Evolutionary conservation across 805 yeast species (phyloP).

Genomic region (Kluyveromyces nonfermentans): DNA sequence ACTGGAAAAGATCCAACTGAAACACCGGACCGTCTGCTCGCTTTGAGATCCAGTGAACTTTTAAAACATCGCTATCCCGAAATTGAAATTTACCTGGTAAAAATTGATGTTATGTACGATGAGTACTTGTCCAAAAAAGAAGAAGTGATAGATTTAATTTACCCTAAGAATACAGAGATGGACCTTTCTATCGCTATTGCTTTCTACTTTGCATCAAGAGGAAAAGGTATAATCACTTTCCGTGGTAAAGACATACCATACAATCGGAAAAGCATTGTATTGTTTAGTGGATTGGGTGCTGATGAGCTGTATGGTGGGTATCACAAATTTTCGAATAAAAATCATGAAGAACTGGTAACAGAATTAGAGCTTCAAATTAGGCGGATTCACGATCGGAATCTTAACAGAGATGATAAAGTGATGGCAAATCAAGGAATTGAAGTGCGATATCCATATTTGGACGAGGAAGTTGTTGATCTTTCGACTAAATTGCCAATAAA

Average conservation of each 20-base stretch:
- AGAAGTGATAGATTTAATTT: constrained; percentile 57
- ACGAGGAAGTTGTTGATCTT: constrained; percentile 45
- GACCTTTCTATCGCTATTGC: constrained; percentile 93
- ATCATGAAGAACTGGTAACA: constrained; percentile 36
- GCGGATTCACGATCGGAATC: constrained; percentile 66
- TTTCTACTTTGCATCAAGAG: constrained; percentile 80
- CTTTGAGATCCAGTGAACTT: constrained; percentile 49
- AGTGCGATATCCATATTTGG: constrained; percentile 78
- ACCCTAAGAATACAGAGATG: constrained; percentile 86
- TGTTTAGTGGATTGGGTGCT: constrained; percentile 92
- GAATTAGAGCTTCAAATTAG: constrained; percentile 66
- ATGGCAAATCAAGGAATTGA: constrained; percentile 84
- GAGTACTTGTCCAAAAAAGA: constrained; percentile 45
- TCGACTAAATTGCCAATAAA: constrained; percentile 44
- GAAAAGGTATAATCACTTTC: constrained; percentile 31
- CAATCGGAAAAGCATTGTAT: constrained; percentile 50
- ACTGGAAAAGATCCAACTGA: constrained; percentile 46
- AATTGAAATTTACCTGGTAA: constrained; percentile 42
- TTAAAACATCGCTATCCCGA: constrained; percentile 37
- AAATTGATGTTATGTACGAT: constrained; percentile 64
- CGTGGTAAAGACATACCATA: constrained; percentile 27
- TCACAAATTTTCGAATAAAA: constrained; percentile 57
- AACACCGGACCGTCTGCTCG: constrained; percentile 84
- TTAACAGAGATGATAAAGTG: constrained; percentile 89
- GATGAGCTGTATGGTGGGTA: constrained; percentile 97